These are phyloP conservation scores for Stagonosporopsis rhizophila DNA, from an alignment of 2,329 filamentous ascomycete genomes.

Conservation along the genomic window DNA sequence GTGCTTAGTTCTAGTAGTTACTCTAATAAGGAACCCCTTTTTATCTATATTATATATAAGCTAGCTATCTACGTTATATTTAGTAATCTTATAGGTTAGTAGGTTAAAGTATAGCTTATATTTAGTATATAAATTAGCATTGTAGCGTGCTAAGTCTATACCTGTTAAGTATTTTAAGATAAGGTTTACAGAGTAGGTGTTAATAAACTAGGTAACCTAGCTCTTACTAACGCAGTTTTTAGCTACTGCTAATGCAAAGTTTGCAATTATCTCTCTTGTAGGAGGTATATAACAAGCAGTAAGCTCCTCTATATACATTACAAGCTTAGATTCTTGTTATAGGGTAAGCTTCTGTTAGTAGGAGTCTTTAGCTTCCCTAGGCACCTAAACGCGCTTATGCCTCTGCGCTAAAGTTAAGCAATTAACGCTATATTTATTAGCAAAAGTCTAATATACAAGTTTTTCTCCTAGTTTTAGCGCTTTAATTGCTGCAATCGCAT, in stretches of 20 bases:
- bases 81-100: background rate
- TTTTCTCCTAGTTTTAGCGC: too few species aligned
- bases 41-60: too few species aligned
- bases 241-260: background rate
- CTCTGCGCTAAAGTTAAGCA: too few species aligned
- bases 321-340: background rate
- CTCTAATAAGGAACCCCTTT: too few species aligned
- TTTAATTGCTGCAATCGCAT: too few species aligned
- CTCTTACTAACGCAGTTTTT: background rate
- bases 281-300: background rate
- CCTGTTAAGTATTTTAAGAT: background rate
- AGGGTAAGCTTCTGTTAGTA: background rate
- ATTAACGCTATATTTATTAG: too few species aligned
- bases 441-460: too few species aligned
- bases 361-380: background rate
- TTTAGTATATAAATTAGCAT: background rate
- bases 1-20: too few species aligned
- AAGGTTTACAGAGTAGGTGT: background rate
- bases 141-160: background rate
- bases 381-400: too few species aligned
- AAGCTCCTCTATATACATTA: background rate
- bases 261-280: too few species aligned
- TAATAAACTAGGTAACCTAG: background rate
- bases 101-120: slow-evolving; percentile 1
- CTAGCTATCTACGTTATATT: background rate